These are phyloP conservation scores for Nothophoma quercina DNA, from an alignment of 2,329 filamentous ascomycete species.

Conservation along the genomic window DNA sequence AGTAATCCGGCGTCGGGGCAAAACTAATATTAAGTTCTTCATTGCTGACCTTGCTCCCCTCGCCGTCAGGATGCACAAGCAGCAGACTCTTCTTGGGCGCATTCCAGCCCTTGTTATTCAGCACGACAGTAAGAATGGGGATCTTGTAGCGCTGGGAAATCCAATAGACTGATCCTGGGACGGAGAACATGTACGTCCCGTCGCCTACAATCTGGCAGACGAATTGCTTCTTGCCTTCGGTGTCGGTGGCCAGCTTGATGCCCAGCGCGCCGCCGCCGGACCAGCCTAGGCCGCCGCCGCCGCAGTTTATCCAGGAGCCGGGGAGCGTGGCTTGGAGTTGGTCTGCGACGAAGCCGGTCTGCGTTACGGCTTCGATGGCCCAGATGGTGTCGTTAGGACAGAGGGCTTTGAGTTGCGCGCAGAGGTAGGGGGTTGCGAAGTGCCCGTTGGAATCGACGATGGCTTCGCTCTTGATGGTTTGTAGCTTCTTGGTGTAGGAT, in stretches of 20 bases:
- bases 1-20: conserved; percentile 70
- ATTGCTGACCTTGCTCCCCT: conserved; percentile 67
- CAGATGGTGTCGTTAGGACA: conserved; percentile 74
- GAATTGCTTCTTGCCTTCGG: conserved; percentile 51
- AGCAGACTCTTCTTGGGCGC: conserved; percentile 68
- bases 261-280: conserved; percentile 77
- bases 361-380: conserved; percentile 80
- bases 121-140: conserved; percentile 69
- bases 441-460: conserved; percentile 68
- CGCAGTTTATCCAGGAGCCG: conserved; percentile 81
- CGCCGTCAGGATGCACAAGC: conserved; percentile 70
- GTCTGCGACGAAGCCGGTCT: conserved; percentile 71
- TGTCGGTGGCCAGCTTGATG: conserved; percentile 74
- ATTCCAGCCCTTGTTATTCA: conserved; percentile 78
- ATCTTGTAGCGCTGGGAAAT: conserved; percentile 71
- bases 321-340: conserved; percentile 73
- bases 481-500: conserved; percentile 66
- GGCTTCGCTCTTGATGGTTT: conserved; percentile 65
- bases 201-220: conserved; percentile 67
- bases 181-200: conserved; percentile 71
- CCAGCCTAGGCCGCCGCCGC: conserved; percentile 82
- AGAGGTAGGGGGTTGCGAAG: conserved; percentile 67
- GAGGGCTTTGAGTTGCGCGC: conserved; percentile 62
- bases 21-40: conserved; percentile 73
- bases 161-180: conserved; percentile 73